Percentiles rank a stretch among this genome's conserved stretches.
Evolutionary conservation across 495 filamentous ascomycete species (phyloP).

Genomic region (Coniosporium apollinis): DNA sequence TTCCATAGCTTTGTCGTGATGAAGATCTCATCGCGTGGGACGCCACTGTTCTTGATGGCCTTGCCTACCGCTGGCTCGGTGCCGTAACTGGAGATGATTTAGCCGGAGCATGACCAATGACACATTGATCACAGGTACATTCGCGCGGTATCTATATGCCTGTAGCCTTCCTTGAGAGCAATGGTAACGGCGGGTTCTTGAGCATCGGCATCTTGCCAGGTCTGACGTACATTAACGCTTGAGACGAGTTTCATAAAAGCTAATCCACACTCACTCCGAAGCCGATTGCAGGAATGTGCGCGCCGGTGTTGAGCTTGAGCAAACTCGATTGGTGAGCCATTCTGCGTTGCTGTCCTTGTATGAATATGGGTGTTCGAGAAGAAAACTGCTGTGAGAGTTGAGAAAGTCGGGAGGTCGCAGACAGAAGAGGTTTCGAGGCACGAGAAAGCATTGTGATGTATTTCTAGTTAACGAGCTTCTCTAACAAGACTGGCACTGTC

Average conservation of each 20-base stretch:
- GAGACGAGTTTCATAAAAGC: no score
- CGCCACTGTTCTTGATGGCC: constrained; percentile 14
- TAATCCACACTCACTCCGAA: no score
- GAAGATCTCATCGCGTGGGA: constrained; percentile 15
- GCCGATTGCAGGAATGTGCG: constrained; percentile 29
- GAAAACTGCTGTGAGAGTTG: constrained; percentile 13
- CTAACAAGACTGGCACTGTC: no score
- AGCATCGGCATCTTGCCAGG: constrained; percentile 28
- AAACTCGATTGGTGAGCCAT: constrained; percentile 6
- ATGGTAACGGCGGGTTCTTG: constrained; percentile 17
- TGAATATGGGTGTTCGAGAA: constrained; percentile 8
- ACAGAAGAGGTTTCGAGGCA: neutral
- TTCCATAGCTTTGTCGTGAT: constrained; percentile 20
- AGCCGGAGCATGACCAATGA: neutral
- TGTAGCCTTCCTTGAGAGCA: constrained; percentile 15
- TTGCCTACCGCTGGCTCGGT: constrained; percentile 15
- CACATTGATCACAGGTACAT: constrained; percentile 23
- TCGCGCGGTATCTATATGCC: constrained; percentile 19
- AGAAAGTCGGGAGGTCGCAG: constrained; percentile 5
- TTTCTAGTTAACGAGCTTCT: no score
- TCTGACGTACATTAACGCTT: no score
- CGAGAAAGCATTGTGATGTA: neutral
- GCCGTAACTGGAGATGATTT: constrained; percentile 10
- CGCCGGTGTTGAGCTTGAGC: constrained; percentile 21
- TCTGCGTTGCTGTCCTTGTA: constrained; percentile 5